Base-by-base conservation (phyloP, 2,329 filamentous ascomycete genomes). In the Arthrobotrys megalospora region DNA sequence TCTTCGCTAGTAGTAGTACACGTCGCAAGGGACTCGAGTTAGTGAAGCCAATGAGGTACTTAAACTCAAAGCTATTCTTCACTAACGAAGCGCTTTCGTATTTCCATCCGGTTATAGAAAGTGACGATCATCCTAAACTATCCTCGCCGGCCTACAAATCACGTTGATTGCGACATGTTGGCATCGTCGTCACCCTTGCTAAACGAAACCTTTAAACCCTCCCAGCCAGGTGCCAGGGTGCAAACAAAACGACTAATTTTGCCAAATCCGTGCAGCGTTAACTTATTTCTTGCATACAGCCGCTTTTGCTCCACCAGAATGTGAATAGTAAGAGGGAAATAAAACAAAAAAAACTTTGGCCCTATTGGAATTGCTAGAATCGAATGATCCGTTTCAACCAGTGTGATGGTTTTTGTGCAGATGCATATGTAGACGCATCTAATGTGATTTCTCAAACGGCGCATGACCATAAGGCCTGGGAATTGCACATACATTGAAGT, bases 351-450 rank as follows among this genome's bases (percentile, higher is more conserved):
- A n/a, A 6, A 47, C 1, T 50, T 28, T 21, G 1, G 50, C 19
- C 52, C 52, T 58, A 58, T 58, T 58, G 32, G 52, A 58, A 38
- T 36, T 21, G 14, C 19, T 38, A 24, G 4, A 60, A 36, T 58
- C 52, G 52, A 58, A 58, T 58, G 52, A 58, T 58, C 52, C 52
- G 52, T 60, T 60, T 60, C 53, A 60, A 47, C 38, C 38, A 36
- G 43, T 73, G 69, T 73, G 69, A 73, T 73, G 28, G 50, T 48
- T 60, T 69, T 45, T 7, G 8, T 55, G 45, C 38, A 73, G 60
- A 41, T 73, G 60, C 69, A 73, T 73, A 73, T 73, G 69, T 73
- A 73, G 58, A 66, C 50, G 69, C 69, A 73, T 66, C 38, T 14
- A 50, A 73, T 73, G 60, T 73, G 60, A 73, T 73, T 65, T 34